These are phyloP conservation scores for Fusarium miscanthi DNA, from an alignment of 2,329 filamentous ascomycete genomes.

Conservation along the genomic window DNA sequence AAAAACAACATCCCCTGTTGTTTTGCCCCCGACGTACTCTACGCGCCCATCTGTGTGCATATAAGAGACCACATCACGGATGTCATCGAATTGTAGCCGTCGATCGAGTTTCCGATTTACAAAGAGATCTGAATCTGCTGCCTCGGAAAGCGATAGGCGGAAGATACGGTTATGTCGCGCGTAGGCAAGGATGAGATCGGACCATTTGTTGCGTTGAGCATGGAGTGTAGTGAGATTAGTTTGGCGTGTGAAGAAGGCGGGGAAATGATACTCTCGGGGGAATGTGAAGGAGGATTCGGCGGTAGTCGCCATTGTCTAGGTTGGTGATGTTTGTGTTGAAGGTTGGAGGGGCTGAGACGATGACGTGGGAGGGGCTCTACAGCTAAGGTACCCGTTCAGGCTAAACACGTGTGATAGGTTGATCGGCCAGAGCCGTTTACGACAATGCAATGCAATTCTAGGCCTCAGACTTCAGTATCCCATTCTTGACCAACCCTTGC, in stretches of 20 bases:
- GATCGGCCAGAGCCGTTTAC: neutral
- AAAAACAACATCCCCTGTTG: slow-evolving; percentile 66
- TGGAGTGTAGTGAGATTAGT: slow-evolving; percentile 78
- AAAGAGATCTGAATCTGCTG: slow-evolving; percentile 68
- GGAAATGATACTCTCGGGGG: slow-evolving; percentile 77
- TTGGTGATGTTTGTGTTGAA: slow-evolving; percentile 25
- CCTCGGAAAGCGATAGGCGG: slow-evolving; percentile 72
- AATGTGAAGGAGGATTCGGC: slow-evolving; percentile 60
- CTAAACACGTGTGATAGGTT: slow-evolving; percentile 20
- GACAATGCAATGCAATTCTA: neutral
- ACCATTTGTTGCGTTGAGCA: slow-evolving; percentile 86
- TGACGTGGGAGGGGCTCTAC: slow-evolving; percentile 34
- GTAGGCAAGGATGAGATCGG: slow-evolving; percentile 85
- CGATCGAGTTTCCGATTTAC: slow-evolving; percentile 66
- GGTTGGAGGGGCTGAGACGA: slow-evolving; percentile 20
- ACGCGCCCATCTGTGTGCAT: slow-evolving; percentile 69
- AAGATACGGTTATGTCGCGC: slow-evolving; percentile 81
- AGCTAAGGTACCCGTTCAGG: neutral
- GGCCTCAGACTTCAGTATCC: neutral
- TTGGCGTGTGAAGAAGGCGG: slow-evolving; percentile 87
- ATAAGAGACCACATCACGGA: slow-evolving; percentile 67
- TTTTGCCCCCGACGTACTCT: slow-evolving; percentile 69
- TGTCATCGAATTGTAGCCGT: slow-evolving; percentile 61
- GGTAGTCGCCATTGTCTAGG: slow-evolving; percentile 20
- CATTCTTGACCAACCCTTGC: neutral